Evolutionary conservation across 805 yeast genomes (phyloP), one percentile per base, ranked within the genome.

Genomic region (Metschnikowia kofuensis): DNA sequence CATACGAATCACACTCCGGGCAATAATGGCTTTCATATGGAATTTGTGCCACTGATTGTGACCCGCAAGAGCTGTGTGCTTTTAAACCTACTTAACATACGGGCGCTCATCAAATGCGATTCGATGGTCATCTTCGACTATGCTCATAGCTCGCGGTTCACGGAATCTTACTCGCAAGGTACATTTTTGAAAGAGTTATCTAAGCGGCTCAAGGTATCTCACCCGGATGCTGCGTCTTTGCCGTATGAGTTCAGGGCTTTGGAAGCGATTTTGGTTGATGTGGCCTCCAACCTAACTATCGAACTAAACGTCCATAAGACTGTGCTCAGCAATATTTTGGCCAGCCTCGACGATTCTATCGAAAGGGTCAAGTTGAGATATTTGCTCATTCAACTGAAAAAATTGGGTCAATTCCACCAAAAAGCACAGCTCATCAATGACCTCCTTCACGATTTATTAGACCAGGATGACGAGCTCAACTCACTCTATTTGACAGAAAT

Each of bases 191-290:
- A 68, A 32, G 78, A 73, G 40, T 54, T 80, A 55, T 61, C 70
- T 4, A 63, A 61, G 14, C 69, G 75, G 32, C 63, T 80, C 38
- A 46, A 54, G 40, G 58, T 65, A 29, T 60, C 67, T 7, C 62
- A 58, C 7, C 62, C 65, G 4, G 67, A 66, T 13, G 59, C 66
- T 2, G 35, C 45, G 8, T 39, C 47, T 9, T 70, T 89, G 15
- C 92, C 96, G 0, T 94, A 90, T 65, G 99, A 94, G 62, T 84
- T 91, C 61, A 73, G 96, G 42, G 99, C 97, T 0, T 63, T 94
- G 36, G 99, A 94, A 61, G 83, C 95, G 0, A 86, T 94, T 8
- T 78, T 94, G 53, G 82, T 89, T 30, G 84, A 87, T 45, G 96
- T 89, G 2, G 77, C 89, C 35, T 77, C 87, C 1, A 87, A 89